Base-by-base conservation (phyloP, 1,284 basidiomycete species). In the Heterobasidion occidentale region DNA sequence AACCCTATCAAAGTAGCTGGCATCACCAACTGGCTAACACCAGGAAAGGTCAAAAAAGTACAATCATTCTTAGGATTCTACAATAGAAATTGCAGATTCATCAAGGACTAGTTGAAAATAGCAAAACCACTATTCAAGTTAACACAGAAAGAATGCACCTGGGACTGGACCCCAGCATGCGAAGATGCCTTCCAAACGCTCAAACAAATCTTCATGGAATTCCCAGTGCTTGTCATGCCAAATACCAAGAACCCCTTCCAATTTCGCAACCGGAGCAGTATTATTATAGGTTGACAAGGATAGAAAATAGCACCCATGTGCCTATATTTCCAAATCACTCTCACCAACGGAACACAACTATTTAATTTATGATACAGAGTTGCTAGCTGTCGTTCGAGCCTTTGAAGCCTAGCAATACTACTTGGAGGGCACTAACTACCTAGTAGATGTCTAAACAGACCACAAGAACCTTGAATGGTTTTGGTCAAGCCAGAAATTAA, bases 281-380 rank as follows among this genome's bases (percentile, higher is more conserved):
- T 17, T 47, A n/a, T n/a, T n/a, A n/a, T n/a, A n/a, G n/a, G n/a
- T n/a, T n/a, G n/a, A n/a, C n/a, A n/a, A n/a, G n/a, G n/a, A 17
- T 14, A 3, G 46, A 14, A 14, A 19, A 47, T 52, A 36, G 51
- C 51, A 52, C 34, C 51, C 51, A 1, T 9, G 36, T 20, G 51
- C 51, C 11, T 52, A 42, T 15, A 17, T 38, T 9, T 52, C 38
- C 9, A 44, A 52, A 19, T 19, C 51, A 6, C 35, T 52, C 14
- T 15, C 35, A 3, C 35, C 36, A 0, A 17, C 51, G 2, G 51
- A 52, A 19, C 38, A n/a, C 14, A 74, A 74, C 58, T 74, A 70
- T 59, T 56, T 58, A 7, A 67, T 67, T 34, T 63, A 70, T 56
- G 67, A 75, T 58, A 71, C 73, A 57, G 71, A 75, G 56, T 46